These are phyloP conservation scores for Aspergillus terreus DNA, from an alignment of 2,329 filamentous ascomycete genomes.

Conservation along the genomic window DNA sequence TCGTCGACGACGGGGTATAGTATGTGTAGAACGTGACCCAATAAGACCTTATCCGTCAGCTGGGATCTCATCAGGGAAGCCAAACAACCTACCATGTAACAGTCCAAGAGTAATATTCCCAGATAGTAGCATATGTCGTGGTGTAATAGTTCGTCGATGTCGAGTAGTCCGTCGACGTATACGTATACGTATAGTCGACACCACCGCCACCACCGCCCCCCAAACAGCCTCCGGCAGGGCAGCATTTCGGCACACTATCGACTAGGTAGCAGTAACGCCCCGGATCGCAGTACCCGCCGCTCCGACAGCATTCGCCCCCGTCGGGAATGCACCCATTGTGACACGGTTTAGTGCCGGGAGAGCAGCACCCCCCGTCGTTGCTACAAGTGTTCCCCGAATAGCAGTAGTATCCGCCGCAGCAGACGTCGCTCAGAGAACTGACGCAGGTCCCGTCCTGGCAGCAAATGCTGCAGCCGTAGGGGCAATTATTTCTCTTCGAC, in stretches of 20 bases:
- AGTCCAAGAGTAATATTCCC: neutral
- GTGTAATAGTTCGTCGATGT: neutral
- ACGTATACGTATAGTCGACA: neutral
- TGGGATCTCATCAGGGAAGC: too few relatives aligned
- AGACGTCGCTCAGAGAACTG: neutral
- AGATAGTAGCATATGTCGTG: neutral
- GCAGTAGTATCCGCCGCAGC: neutral
- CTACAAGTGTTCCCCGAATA: neutral
- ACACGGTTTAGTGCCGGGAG: neutral
- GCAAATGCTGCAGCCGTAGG: neutral
- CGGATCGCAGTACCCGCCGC: neutral
- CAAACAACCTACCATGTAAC: too few relatives aligned
- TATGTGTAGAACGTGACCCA: too few relatives aligned
- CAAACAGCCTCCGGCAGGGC: neutral
- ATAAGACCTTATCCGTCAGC: too few relatives aligned
- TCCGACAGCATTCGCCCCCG: neutral
- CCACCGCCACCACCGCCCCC: neutral
- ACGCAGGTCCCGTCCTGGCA: neutral
- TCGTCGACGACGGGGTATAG: too few relatives aligned
- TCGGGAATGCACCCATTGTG: neutral
- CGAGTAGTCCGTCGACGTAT: neutral
- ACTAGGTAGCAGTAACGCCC: neutral
- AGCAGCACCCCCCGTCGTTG: neutral
- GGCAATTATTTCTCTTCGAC: neutral
- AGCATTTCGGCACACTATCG: neutral